These are phyloP conservation scores for Fusarium sterilihyphosum DNA, from an alignment of 2,329 filamentous ascomycete genomes.

Conservation along the genomic window DNA sequence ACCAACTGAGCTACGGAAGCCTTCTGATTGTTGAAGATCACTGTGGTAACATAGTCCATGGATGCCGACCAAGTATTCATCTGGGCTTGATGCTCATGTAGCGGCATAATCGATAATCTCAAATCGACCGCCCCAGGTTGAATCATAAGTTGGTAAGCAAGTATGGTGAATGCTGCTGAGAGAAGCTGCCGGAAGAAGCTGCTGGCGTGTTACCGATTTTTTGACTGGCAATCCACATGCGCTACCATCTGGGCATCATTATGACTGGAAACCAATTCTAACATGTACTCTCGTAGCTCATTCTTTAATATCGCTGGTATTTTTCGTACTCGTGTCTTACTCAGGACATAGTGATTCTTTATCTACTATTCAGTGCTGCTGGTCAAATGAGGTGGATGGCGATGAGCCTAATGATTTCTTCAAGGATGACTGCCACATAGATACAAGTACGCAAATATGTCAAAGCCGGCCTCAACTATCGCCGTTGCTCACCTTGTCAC, in stretches of 20 bases:
- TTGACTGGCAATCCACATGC: no score
- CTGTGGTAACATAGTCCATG: accelerated
- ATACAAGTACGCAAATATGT: not conserved
- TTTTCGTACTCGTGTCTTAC: not conserved
- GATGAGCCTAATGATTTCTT: not conserved
- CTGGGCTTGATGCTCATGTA: not conserved
- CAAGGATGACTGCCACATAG: not conserved
- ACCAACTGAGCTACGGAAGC: conserved; percentile 49
- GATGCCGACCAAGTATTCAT: no score
- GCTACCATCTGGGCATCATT: not conserved
- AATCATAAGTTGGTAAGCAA: not conserved
- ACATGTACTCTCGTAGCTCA: not conserved
- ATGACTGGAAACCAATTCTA: not conserved
- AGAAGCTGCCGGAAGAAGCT: not conserved
- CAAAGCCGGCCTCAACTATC: not conserved
- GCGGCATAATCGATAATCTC: not conserved
- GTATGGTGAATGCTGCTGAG: not conserved
- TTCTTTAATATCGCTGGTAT: not conserved
- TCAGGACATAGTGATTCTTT: not conserved
- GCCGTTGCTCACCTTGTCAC: not conserved
- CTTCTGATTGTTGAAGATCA: conserved; percentile 18
- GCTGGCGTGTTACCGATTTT: not conserved
- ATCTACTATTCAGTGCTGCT: not conserved
- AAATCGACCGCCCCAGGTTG: not conserved
- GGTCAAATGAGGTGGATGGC: not conserved